These are phyloP conservation scores for Alloascoidea africana DNA, from an alignment of 805 yeast genomes.

Conservation along the genomic window DNA sequence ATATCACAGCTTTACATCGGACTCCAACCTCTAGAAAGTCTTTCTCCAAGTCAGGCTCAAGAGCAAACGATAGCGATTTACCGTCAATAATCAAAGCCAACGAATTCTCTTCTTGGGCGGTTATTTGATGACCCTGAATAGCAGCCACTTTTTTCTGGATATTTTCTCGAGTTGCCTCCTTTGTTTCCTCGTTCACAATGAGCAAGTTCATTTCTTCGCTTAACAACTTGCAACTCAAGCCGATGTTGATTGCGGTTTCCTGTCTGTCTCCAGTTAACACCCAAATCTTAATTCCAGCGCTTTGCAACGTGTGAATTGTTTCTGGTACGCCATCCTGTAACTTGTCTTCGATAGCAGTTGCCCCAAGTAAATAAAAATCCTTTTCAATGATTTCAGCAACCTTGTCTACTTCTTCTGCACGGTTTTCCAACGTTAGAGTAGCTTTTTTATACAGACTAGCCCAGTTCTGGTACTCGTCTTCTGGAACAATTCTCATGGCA, in stretches of 20 bases:
- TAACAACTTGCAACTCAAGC: constrained; percentile 90
- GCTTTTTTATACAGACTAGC: constrained; percentile 53
- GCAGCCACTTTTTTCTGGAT: constrained; percentile 64
- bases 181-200: constrained; percentile 74
- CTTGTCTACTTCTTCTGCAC: constrained; percentile 65
- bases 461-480: constrained; percentile 69
- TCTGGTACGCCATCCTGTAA: constrained; percentile 98
- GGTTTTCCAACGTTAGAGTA: constrained; percentile 61
- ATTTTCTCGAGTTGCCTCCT: constrained; percentile 63
- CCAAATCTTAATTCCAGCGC: constrained; percentile 96
- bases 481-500: constrained; percentile 70
- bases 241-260: constrained; percentile 96
- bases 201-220: constrained; percentile 93
- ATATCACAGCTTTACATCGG: constrained; percentile 86
- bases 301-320: constrained; percentile 86
- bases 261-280: constrained; percentile 97
- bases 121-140: constrained; percentile 46
- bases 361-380: constrained; percentile 73
- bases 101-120: constrained; percentile 56
- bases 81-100: constrained; percentile 92
- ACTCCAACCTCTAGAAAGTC: constrained; percentile 67
- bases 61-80: constrained; percentile 72
- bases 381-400: constrained; percentile 84
- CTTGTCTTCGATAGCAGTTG: constrained; percentile 97
- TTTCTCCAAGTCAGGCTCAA: constrained; percentile 70